phyloP scores from a whole-genome alignment of 2,329 filamentous ascomycete species.

The Phialemonium atrogriseum region DNA sequence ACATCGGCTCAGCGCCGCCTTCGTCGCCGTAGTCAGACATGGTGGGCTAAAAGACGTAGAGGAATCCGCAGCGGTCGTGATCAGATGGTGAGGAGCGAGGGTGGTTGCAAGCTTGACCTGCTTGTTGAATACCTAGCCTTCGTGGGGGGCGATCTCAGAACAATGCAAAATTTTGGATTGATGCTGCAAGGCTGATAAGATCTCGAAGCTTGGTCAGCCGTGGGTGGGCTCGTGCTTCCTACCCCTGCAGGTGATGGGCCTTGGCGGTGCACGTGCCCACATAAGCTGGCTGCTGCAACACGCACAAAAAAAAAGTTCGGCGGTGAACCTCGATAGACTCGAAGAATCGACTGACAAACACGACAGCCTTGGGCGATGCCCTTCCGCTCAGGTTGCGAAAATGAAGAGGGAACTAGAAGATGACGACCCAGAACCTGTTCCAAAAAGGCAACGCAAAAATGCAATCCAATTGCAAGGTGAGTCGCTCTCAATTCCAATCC shows the following conservation, averaged over 20 bases:
- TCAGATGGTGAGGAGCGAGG: constrained; percentile 6
- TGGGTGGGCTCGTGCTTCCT: too few species aligned
- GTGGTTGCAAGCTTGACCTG: not conserved
- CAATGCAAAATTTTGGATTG: constrained; percentile 2
- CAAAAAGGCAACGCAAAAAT: not conserved
- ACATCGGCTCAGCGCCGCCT: constrained; percentile 39
- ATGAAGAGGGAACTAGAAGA: constrained; percentile 1
- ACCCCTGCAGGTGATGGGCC: too few species aligned
- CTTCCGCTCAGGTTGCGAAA: too few species aligned
- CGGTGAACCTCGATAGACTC: too few species aligned
- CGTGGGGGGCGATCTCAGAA: not conserved
- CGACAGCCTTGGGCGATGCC: too few species aligned
- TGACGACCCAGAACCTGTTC: not conserved
- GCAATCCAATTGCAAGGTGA: not conserved
- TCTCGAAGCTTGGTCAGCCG: too few species aligned
- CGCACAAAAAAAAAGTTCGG: constrained; percentile 5
- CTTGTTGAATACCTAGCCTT: not conserved
- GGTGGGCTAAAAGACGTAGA: constrained; percentile 7
- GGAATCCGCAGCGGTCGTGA: not conserved
- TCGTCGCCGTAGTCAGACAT: constrained; percentile 73
- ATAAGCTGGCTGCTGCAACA: too few species aligned
- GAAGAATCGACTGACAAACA: too few species aligned
- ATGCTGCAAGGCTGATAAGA: constrained; percentile 2
- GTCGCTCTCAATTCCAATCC: not conserved
- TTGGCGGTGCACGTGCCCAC: too few species aligned